Percentiles rank a stretch among this genome's conserved stretches.
These are phyloP conservation scores for Tulasnella sp. DNA, from an alignment of 768 basidiomycete genomes.

Conservation along the genomic window DNA sequence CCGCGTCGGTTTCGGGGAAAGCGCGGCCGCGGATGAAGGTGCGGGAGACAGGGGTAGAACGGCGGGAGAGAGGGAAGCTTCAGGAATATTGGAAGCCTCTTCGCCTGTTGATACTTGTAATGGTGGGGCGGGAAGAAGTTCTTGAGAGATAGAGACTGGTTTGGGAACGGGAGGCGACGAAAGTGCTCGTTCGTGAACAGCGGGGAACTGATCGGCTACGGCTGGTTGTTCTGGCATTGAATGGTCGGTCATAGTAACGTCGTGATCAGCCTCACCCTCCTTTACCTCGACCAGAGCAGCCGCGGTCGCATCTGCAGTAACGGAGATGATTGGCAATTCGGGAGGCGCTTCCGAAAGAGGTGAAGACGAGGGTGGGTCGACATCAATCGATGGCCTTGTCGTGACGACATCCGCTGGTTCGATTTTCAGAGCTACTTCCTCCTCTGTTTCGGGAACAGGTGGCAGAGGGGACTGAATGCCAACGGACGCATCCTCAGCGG, in stretches of 20 bases:
- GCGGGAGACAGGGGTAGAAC: neutral
- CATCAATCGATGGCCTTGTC: neutral
- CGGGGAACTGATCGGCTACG: too few relatives aligned
- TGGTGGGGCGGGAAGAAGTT: neutral
- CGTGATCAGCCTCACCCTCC: neutral
- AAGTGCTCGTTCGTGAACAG: neutral
- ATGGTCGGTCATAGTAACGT: neutral
- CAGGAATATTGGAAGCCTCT: neutral
- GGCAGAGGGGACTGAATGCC: conserved; percentile 6
- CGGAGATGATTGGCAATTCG: neutral
- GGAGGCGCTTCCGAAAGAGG: conserved; percentile 5
- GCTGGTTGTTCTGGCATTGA: neutral
- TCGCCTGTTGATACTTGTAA: neutral
- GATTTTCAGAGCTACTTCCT: neutral
- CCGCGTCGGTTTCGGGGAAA: conserved; percentile 3
- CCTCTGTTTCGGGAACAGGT: neutral
- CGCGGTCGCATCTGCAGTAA: neutral
- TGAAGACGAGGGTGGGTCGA: neutral
- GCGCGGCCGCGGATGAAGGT: neutral
- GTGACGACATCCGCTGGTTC: neutral
- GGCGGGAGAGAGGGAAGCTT: conserved; percentile 1
- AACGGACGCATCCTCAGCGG: neutral
- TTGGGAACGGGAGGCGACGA: neutral
- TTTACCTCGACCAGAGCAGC: neutral
- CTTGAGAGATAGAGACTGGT: neutral